A percentile compares a stretch with the other conserved stretches of the same genome.
phyloP scores from a whole-genome alignment of 106 monocot genomes.

The Dioscorea dumetorum region DNA sequence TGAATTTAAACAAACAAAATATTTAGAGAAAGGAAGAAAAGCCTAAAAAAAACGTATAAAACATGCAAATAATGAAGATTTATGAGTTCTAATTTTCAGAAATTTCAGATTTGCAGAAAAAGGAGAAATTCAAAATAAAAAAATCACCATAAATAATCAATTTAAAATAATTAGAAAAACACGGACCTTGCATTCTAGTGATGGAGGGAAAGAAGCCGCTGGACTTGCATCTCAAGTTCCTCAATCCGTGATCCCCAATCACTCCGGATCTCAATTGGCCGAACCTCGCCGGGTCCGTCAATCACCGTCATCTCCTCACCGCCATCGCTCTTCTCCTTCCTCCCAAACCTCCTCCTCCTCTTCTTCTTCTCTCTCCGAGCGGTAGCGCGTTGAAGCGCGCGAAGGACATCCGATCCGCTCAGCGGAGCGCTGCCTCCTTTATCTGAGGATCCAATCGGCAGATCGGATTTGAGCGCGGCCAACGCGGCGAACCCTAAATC shows the following conservation, averaged over 20 bases:
- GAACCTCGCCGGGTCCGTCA: constrained; percentile 1
- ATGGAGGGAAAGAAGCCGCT: neutral
- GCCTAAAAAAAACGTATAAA: too few relatives aligned
- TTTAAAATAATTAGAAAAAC: too few relatives aligned
- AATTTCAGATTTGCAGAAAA: too few relatives aligned
- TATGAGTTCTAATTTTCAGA: too few relatives aligned
- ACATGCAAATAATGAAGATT: too few relatives aligned
- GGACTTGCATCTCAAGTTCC: constrained; percentile 8
- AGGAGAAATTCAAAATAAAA: too few relatives aligned
- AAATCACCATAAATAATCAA: too few relatives aligned
- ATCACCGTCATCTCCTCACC: neutral
- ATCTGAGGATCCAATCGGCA: neutral
- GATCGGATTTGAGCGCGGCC: neutral
- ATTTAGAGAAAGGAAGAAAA: too few relatives aligned
- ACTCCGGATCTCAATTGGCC: constrained; percentile 10
- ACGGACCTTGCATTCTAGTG: too few relatives aligned
- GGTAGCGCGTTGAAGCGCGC: constrained; percentile 14
- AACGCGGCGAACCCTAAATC: neutral
- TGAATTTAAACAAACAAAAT: too few relatives aligned
- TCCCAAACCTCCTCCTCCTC: neutral
- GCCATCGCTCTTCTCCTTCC: neutral
- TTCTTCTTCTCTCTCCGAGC: neutral
- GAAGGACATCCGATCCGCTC: constrained; percentile 18
- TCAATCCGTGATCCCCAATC: constrained; percentile 13
- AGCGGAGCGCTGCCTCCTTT: constrained; percentile 2